A percentile compares a stretch with the other conserved stretches of the same genome.
Evolutionary conservation across 345 rosid species (phyloP).

Genomic region (Aethionema arabicum): DNA sequence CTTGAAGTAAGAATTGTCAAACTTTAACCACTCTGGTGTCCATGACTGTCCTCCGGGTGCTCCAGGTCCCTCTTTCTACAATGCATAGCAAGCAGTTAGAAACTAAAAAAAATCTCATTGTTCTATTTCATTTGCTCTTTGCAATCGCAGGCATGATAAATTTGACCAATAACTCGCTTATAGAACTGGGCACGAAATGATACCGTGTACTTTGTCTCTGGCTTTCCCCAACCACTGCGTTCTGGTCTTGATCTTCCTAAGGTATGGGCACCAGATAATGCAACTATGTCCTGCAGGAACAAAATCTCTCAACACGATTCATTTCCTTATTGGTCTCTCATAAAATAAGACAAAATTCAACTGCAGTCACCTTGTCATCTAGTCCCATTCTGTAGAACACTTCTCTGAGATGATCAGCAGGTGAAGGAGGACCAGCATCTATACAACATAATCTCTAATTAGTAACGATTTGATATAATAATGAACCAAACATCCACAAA

Average conservation of each 20-base stretch:
- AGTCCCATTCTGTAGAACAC: conserved; percentile 95
- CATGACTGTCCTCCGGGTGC: conserved; percentile 98
- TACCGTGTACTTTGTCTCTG: conserved; percentile 96
- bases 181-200: conserved; percentile 6
- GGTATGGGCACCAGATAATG: conserved; percentile 95
- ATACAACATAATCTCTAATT: not conserved
- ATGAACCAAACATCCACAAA: conserved; percentile 3
- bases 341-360: conserved; percentile 1
- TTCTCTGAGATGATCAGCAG: conserved; percentile 75
- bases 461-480: not conserved
- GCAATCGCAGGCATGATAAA: not conserved
- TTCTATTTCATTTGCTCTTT: not conserved
- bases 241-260: conserved; percentile 96
- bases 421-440: conserved; percentile 92
- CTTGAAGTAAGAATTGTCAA: conserved; percentile 95
- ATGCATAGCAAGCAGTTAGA: conserved; percentile 16
- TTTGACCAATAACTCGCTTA: not conserved
- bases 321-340: conserved; percentile 2
- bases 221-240: conserved; percentile 98
- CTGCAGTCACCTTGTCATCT: conserved; percentile 66
- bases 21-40: conserved; percentile 93
- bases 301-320: not conserved
- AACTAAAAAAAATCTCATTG: not conserved
- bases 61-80: conserved; percentile 92
- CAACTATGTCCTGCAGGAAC: conserved; percentile 77